phyloP scores from a whole-genome alignment of 2,329 filamentous ascomycete genomes.

The Bipolaris bicolor region DNA sequence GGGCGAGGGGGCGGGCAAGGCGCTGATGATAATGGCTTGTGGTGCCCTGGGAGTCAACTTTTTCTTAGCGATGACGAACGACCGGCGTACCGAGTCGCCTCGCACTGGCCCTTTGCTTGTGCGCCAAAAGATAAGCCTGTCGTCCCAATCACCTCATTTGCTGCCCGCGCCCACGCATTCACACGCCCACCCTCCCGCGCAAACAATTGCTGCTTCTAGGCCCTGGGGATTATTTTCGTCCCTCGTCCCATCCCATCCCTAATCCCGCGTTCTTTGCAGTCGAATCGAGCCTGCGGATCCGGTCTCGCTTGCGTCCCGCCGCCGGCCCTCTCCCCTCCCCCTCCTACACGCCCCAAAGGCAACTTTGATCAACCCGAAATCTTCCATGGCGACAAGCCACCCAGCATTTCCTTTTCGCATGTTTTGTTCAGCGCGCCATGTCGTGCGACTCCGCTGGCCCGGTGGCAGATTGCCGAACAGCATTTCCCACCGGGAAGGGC shows the following conservation, averaged over 20 bases:
- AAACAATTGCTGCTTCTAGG: constrained; percentile 10
- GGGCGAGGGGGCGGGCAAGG: background rate
- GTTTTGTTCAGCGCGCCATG: constrained; percentile 6
- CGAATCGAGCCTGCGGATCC: background rate
- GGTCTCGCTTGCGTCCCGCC: background rate
- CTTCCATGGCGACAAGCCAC: background rate
- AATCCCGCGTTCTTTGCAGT: constrained; percentile 5
- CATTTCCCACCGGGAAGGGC: constrained; percentile 8
- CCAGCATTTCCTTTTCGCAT: background rate
- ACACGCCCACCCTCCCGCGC: constrained; percentile 10
- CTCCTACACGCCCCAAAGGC: background rate
- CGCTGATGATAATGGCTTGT: constrained; percentile 17
- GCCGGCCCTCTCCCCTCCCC: background rate
- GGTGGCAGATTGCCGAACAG: constrained; percentile 1
- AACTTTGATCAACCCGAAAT: background rate
- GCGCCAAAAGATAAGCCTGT: constrained; percentile 23
- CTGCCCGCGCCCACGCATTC: constrained; percentile 11
- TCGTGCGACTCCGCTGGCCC: background rate
- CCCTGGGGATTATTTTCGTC: background rate
- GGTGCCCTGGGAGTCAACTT: constrained; percentile 28
- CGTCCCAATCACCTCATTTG: constrained; percentile 21
- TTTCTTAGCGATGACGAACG: constrained; percentile 40
- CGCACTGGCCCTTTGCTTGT: constrained; percentile 13
- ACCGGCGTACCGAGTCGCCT: constrained; percentile 12
- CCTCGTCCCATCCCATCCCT: constrained; percentile 3